Base-by-base conservation (phyloP, 208 protist species). In the Crithidia expoeki region DNA sequence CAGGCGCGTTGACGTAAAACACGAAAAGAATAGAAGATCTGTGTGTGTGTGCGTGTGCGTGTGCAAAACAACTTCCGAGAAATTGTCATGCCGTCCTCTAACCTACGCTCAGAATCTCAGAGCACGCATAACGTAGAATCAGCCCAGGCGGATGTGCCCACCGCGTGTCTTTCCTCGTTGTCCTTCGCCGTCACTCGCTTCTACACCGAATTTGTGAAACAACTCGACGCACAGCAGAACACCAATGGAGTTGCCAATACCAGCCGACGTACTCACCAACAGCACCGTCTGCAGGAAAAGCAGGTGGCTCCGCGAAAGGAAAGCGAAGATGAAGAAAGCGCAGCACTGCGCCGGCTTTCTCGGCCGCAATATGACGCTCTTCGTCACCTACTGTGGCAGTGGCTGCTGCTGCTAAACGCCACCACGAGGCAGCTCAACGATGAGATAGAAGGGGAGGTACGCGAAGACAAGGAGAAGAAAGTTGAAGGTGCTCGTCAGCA, bases 321-420 rank as follows among this genome's bases (percentile, higher is more conserved):
- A 27, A 32, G 16, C 4, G n/a, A n/a, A 36, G 58, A 49, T 2
- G 27, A 32, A n/a, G 42, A 61, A 23, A 61, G 66, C 32, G 52
- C 65, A 5, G 56, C 53, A 36, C 63, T 61, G 36, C 34, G 56
- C 6, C 49, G 63, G 12, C 55, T 71, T 1, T 55, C 63, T 2
- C 16, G 12, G 11, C 44, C 38, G 23, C 71, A 76, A 57, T 28
- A 23, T 11, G 57, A 56, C 17, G 34, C 57, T 5, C 56, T 76
- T 32, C 33, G 55, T 6, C 36, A 52, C 12, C 47, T 70, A 40
- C 63, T 76, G 46, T 76, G 71, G 71, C 71, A 76, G 63, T 76
- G 71, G 71, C 12, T 76, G 23, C 21, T 42, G n/a, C 42, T 76
- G 11, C 52, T 75, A 12, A 36, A 51, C 28, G 32, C 58, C 7